Base-by-base conservation (phyloP, 306 rosid genomes). In the Benincasa hispida region DNA sequence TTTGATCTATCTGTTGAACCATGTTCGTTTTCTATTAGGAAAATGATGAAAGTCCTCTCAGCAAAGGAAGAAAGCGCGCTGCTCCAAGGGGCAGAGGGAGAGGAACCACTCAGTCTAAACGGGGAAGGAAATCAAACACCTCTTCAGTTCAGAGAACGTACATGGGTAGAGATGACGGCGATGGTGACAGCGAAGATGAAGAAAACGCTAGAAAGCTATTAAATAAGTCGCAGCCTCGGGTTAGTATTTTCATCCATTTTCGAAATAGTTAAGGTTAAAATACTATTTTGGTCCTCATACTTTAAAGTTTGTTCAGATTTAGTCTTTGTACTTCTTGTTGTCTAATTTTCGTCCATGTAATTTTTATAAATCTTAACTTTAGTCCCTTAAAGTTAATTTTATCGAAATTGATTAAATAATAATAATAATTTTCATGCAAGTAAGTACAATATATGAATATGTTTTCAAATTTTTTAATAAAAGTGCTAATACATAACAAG, bases 71-170 rank as follows among this genome's bases (percentile, higher is more conserved):
- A 45, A 94, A 94, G 79, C 91, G 97, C 84, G 88, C 90, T 82
- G 92, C 95, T 82, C 78, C 96, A 67, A 87, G 84, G 82, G 97
- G 96, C 78, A 88, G 95, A 88, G 97, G 96, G 67, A 87, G 91
- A 85, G 99, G 91, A 77, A 80, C 95, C 73, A 56, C 87, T 15
- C 90, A 88, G 35, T 65, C 98, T 57, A 94, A 94, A 79, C 88
- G 97, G 17, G 97, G 97, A 77, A 90, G 81, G 81, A 89, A 82
- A 79, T 79, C 96, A 18, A 89, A 85, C 72, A 90, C 72, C 79
- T 77, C 97, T 69, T 78, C 95, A 24, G 35, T 85, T 80, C 88
- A 87, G 28, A 87, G 86, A 85, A 90, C 88, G 89, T 60, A 89
- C 53, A 83, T 86, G 89, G 85, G 85, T 82, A 74, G 84, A 73